Base-by-base conservation (phyloP, 345 rosid species). In the Arabidopsis arenosa region DNA sequence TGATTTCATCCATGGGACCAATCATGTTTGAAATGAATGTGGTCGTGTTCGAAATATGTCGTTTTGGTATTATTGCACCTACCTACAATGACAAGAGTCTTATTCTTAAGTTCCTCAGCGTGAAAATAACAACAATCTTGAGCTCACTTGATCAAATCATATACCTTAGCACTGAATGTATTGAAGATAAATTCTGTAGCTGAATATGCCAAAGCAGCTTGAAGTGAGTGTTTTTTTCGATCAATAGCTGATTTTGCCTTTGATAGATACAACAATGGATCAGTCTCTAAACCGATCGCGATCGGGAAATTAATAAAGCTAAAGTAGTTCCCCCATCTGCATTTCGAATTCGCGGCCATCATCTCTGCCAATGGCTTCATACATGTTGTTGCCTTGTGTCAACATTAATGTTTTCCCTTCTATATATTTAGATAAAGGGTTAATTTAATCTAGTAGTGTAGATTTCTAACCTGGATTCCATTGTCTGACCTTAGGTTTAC, bases 1-100 rank as follows among this genome's bases (percentile, higher is more conserved):
- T 74, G 10, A 86, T 85, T 72, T 87, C 90, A 66, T 87, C 89
- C 1, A 7, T 18, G 0, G 89, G 90, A 5, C 92, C 92, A 23
- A 81, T 72, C 35, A 87, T 55, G 30, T 86, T 85, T 9, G 90
- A 89, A 49, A 84, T 80, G 5, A 77, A 72, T 73, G 88, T 13
- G 2, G 88, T 83, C 0, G 84, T 81, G 60, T 80, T 79, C 9
- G 78, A 75, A 6, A 80, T 17, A 54, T 78, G 0, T 64, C 83
- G 74, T 33, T 78, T 49, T 3, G 79, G 47, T 13, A 82, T 4
- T 6, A 68, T 68, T 26, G 70, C 75, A 4, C 79, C 79, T 5
- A 45, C 74, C 94, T 87, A 80, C 36, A 69, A 54, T 43, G 23
- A 35, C 23, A 40, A 54, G 6, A 32, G 61, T 9, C 30, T 43